These are phyloP conservation scores for Pinus taeda DNA, from an alignment of 75 land plant species.

Conservation along the genomic window DNA sequence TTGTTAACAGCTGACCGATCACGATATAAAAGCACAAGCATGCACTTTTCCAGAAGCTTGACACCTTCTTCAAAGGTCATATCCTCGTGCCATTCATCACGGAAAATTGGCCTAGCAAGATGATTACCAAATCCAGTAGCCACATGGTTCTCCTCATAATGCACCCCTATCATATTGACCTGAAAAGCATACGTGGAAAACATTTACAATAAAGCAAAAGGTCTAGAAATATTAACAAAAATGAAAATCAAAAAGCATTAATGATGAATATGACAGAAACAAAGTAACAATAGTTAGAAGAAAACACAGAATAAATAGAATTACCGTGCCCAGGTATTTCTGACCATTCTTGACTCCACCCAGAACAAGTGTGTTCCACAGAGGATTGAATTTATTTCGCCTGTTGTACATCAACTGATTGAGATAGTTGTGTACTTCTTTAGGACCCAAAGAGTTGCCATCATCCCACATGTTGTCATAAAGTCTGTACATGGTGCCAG, in stretches of 20 bases:
- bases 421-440: constrained; percentile 80
- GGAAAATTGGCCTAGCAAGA: constrained; percentile 87
- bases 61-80: constrained; percentile 89
- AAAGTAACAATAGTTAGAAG: not conserved
- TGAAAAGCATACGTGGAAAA: constrained; percentile 18
- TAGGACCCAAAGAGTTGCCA: constrained; percentile 87
- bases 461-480: constrained; percentile 98
- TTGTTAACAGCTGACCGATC: constrained; percentile 93
- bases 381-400: constrained; percentile 88
- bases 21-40: constrained; percentile 83
- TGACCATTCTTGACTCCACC: constrained; percentile 87
- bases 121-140: constrained; percentile 96
- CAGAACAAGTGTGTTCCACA: constrained; percentile 84
- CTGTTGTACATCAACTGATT: constrained; percentile 85
- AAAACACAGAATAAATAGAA: not conserved
- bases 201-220: not conserved
- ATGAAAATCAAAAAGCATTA: not conserved
- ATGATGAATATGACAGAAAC: not conserved
- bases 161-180: constrained; percentile 95
- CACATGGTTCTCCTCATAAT: constrained; percentile 84
- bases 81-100: constrained; percentile 80
- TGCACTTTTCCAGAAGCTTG: constrained; percentile 79
- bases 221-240: not conserved
- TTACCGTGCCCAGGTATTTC: constrained; percentile 81
- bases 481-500: constrained; percentile 29